Conservation (phyloP, 495 filamentous ascomycete species). For the Hamigera avellanea region DNA sequence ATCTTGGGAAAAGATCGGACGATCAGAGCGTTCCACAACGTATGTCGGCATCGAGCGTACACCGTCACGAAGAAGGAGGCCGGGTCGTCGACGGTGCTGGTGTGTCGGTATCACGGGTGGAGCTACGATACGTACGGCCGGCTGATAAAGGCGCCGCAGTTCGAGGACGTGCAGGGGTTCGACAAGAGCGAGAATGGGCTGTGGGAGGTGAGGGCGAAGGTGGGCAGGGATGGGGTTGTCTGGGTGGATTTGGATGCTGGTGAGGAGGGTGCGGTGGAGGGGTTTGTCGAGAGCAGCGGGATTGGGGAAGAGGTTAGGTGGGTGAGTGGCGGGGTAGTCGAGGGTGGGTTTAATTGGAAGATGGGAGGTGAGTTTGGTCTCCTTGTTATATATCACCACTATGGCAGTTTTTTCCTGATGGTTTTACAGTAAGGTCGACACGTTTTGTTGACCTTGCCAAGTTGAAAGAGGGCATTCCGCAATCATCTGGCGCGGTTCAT, state of each 20-base stretch:
- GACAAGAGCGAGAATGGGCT: slow-evolving; percentile 40
- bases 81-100: slow-evolving; percentile 38
- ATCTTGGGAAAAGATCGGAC: slow-evolving; percentile 32
- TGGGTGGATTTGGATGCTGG: slow-evolving; percentile 33
- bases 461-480: slow-evolving; percentile 1
- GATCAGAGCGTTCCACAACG: slow-evolving; percentile 48
- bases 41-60: slow-evolving; percentile 48
- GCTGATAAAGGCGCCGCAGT: slow-evolving; percentile 48
- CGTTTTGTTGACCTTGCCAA: slow-evolving; percentile 1
- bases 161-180: slow-evolving; percentile 42
- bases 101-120: slow-evolving; percentile 55
- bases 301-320: slow-evolving; percentile 10
- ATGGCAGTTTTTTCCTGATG: background rate
- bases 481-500: too few relatives aligned
- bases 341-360: slow-evolving; percentile 39
- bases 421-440: background rate
- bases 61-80: slow-evolving; percentile 38
- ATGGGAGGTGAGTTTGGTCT: slow-evolving; percentile 13
- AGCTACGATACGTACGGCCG: slow-evolving; percentile 44
- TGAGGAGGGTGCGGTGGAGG: too few relatives aligned
- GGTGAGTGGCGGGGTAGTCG: slow-evolving; percentile 23
- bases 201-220: slow-evolving; percentile 29
- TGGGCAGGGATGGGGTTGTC: slow-evolving; percentile 20
- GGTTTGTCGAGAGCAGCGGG: slow-evolving; percentile 5
- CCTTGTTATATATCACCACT: background rate